Conservation (phyloP, 176 grass and related monocot species). For the sorghum (Sorghum bicolor) region DNA sequence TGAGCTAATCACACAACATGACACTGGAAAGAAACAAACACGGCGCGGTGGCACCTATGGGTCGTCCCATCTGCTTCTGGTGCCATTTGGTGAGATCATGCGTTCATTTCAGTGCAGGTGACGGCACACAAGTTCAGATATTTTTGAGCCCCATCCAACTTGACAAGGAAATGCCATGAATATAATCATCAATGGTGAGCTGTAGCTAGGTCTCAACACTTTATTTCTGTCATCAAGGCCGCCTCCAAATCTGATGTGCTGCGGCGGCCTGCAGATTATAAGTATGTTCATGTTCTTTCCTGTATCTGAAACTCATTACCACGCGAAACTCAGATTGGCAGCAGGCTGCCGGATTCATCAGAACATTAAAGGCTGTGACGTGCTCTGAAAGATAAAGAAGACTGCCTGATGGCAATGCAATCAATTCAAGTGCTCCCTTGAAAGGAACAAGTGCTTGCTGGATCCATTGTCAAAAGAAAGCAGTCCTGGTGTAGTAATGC, state of each 20-base stretch:
- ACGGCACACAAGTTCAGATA: conserved; percentile 9
- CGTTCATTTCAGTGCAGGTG: not conserved
- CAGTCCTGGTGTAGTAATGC: not conserved
- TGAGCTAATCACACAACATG: not conserved
- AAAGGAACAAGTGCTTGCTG: not conserved
- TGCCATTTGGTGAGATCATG: conserved; percentile 26
- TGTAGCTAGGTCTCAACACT: not conserved
- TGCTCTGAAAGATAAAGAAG: not conserved
- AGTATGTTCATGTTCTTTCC: not conserved
- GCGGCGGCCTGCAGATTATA: not conserved
- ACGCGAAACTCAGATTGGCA: not conserved
- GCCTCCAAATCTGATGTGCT: not conserved
- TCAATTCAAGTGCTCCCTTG: not conserved
- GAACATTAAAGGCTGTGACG: not conserved
- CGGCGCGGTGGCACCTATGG: not conserved
- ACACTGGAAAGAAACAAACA: not conserved
- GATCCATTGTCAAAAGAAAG: conserved; percentile 11
- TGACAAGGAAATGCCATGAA: not conserved
- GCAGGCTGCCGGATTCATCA: conserved; percentile 22
- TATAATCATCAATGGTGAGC: not conserved
- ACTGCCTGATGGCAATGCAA: not conserved
- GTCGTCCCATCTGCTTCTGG: not conserved
- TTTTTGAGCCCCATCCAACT: not conserved
- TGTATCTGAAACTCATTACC: not conserved
- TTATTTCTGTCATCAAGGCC: not conserved